phyloP scores from a whole-genome alignment of 1,284 basidiomycete species.

The Cryptococcus maquisensis region DNA sequence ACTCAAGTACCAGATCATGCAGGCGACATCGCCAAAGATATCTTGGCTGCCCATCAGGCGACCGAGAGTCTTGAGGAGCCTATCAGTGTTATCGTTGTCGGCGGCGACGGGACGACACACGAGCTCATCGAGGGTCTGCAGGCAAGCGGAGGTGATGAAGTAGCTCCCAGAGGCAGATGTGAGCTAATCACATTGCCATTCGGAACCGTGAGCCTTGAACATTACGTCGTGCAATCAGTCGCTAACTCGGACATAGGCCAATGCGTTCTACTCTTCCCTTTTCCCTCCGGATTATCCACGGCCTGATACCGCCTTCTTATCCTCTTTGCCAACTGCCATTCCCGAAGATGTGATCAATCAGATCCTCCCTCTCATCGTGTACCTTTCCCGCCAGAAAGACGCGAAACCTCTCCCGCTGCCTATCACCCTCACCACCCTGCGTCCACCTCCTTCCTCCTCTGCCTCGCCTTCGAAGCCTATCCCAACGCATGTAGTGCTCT shows the following conservation, averaged over 20 bases:
- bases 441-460: constrained; percentile 50
- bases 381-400: background rate
- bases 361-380: constrained; percentile 8
- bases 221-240: background rate
- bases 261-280: constrained; percentile 69
- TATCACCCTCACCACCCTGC: constrained; percentile 58
- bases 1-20: constrained; percentile 61
- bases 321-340: background rate
- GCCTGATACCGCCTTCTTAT: constrained; percentile 14
- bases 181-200: constrained; percentile 57
- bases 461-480: constrained; percentile 57
- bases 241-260: constrained; percentile 54
- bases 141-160: background rate
- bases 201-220: constrained; percentile 57
- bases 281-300: constrained; percentile 41
- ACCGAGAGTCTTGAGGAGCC: background rate
- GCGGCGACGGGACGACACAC: constrained; percentile 86
- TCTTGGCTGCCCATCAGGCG: constrained; percentile 36
- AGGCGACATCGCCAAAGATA: constrained; percentile 54
- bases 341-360: background rate
- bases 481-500: constrained; percentile 51
- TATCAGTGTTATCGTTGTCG: constrained; percentile 58
- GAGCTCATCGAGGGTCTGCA: constrained; percentile 63
- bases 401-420: constrained; percentile 52
- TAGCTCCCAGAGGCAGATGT: constrained; percentile 17